Conservation (phyloP, 1,284 basidiomycete genomes). For the Lentinus polychrous region DNA sequence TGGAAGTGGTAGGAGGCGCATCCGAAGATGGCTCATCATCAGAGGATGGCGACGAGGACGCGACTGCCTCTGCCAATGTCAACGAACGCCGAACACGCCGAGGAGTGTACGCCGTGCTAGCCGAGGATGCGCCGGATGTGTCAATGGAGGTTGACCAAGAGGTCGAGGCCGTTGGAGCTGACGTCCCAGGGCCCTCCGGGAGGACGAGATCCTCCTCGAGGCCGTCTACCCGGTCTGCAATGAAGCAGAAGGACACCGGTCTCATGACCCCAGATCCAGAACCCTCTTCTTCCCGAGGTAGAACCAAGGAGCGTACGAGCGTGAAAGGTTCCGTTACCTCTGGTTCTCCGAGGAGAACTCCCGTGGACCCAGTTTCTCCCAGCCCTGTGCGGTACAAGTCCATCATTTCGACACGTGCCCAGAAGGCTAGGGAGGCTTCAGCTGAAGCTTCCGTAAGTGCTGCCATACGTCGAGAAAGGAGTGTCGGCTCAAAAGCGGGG, state of each 20-base stretch:
- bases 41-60: slow-evolving; percentile 21
- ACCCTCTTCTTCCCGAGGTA: slow-evolving; percentile 9
- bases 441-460: slow-evolving; percentile 17
- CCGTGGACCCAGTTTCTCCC: slow-evolving; percentile 11
- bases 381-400: slow-evolving; percentile 35
- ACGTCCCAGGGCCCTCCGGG: slow-evolving; percentile 36
- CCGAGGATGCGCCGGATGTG: slow-evolving; percentile 45
- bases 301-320: slow-evolving; percentile 5
- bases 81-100: slow-evolving; percentile 72
- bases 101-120: slow-evolving; percentile 65
- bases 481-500: slow-evolving; percentile 12
- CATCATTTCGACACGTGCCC: slow-evolving; percentile 53
- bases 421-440: slow-evolving; percentile 34
- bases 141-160: slow-evolving; percentile 48
- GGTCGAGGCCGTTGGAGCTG: slow-evolving; percentile 36
- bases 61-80: slow-evolving; percentile 34
- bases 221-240: background rate
- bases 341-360: slow-evolving; percentile 16
- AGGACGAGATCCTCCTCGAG: slow-evolving; percentile 13
- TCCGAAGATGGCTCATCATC: slow-evolving; percentile 11
- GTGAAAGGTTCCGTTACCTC: slow-evolving; percentile 13
- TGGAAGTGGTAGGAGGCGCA: slow-evolving; percentile 32
- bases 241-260: slow-evolving; percentile 15
- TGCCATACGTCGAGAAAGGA: slow-evolving; percentile 12
- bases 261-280: slow-evolving; percentile 31